phyloP scores from a whole-genome alignment of 108 stramenopile species.

The Cyclotella baltica region DNA sequence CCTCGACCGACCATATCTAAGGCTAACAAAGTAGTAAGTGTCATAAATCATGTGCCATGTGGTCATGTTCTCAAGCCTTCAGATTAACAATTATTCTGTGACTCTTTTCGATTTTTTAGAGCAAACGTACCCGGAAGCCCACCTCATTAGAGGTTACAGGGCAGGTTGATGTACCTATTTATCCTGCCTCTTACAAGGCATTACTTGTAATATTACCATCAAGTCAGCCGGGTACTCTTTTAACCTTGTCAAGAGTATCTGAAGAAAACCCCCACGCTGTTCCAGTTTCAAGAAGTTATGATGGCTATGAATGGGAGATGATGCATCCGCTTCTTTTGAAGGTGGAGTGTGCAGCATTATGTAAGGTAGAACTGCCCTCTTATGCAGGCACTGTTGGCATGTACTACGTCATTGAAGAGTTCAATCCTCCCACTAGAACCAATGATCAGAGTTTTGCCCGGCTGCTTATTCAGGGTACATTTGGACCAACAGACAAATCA shows the following conservation, averaged over 20 bases:
- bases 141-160: too few relatives aligned
- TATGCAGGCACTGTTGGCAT: neutral
- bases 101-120: too few relatives aligned
- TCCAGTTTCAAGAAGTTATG: constrained; percentile 32
- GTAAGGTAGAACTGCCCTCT: constrained; percentile 1
- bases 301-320: constrained; percentile 27
- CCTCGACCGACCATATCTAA: too few relatives aligned
- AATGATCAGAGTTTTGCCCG: constrained; percentile 7
- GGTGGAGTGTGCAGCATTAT: constrained; percentile 3
- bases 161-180: constrained; percentile 16
- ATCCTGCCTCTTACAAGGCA: neutral
- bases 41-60: too few relatives aligned
- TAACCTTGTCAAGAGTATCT: constrained; percentile 25
- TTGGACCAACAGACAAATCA: constrained; percentile 26
- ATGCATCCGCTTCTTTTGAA: constrained; percentile 26
- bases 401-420: constrained; percentile 28
- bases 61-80: too few relatives aligned
- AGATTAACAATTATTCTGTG: too few relatives aligned
- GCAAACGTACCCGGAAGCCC: too few relatives aligned
- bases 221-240: neutral
- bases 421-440: constrained; percentile 8
- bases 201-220: constrained; percentile 14
- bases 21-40: too few relatives aligned
- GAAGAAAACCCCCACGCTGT: constrained; percentile 6
- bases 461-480: constrained; percentile 33